Evolutionary conservation across 2,329 filamentous ascomycete species (phyloP), one percentile per base, ranked within the genome.

Genomic region (Nannizziopsis arthrosporioides): DNA sequence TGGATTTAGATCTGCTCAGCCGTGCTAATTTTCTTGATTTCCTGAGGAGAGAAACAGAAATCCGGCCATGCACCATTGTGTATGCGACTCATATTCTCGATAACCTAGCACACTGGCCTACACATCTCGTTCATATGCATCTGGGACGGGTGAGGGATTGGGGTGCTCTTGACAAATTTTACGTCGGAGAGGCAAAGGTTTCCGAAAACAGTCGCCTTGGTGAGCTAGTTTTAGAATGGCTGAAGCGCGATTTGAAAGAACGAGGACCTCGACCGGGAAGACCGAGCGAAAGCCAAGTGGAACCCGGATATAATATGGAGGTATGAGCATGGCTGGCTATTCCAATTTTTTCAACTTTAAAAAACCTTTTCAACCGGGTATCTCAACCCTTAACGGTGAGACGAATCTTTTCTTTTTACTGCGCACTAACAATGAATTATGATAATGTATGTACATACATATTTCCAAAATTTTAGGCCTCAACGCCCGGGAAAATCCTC

Each of bases 31-130:
- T 98, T 64, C 73, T 98, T 30, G 74, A 69, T 38, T 98, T 90
- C 72, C 68, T 98, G 60, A 88, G 88, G 68, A 73, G 74, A 51
- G 92, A 98, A 77, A 95, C 90, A 0, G 84, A 90, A 68, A 72
- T 63, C 6, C 74, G 90, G 46, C 74, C 80, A 35, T 95, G 89
- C 63, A 95, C 92, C 3, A 85, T 98, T 58, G 88, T 98, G 27
- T 98, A 98, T 64, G 92, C 92, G 6, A 98, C 92, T 11, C 92
- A 98, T 67, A 95, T 98, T 54, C 70, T 98, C 56, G 92, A 98
- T 63, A 95, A 96, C 64, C 71, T 98, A 44, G 88, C 88, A 0
- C 81, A 82, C 15, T 98, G 92, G 92, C 92, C 92, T 5, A 94
- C 85, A 1, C 89, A 98, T 68, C 73, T 98, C 34, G 89, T 94